A percentile compares a stretch with the other conserved stretches of the same genome.
Conservation (phyloP, 192 early-diverging fungal species). For the Lobosporangium transversale region DNA sequence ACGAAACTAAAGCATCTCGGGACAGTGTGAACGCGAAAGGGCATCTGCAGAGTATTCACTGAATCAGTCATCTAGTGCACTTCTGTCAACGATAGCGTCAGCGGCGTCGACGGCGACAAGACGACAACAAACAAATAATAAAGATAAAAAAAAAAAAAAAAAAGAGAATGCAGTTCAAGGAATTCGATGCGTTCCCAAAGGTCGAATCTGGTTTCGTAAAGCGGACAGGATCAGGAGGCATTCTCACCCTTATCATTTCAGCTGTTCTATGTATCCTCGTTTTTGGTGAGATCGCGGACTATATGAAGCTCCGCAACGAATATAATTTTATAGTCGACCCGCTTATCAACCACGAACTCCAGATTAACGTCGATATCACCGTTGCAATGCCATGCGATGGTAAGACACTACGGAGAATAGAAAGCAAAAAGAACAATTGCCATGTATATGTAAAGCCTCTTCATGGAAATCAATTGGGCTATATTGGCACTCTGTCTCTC, state of each 20-base stretch:
- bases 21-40: too few relatives aligned
- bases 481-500: too few relatives aligned
- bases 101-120: too few relatives aligned
- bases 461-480: too few relatives aligned
- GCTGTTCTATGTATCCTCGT: conserved; percentile 74
- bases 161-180: conserved; percentile 47
- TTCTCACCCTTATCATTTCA: conserved; percentile 77
- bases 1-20: too few relatives aligned
- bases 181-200: conserved; percentile 90
- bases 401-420: too few relatives aligned
- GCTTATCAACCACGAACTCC: conserved; percentile 65
- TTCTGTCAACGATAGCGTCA: too few relatives aligned
- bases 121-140: too few relatives aligned
- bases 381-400: conserved; percentile 87
- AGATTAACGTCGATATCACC: conserved; percentile 88
- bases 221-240: conserved; percentile 76
- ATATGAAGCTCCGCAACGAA: conserved; percentile 67
- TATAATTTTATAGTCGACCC: conserved; percentile 88
- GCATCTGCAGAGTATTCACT: too few relatives aligned
- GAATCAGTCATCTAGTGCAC: too few relatives aligned
- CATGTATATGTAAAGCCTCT: too few relatives aligned
- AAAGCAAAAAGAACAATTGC: too few relatives aligned
- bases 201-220: conserved; percentile 83
- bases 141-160: neutral
- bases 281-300: conserved; percentile 75